Evolutionary conservation across 345 rosid species (phyloP).

Genomic region (Sonneratia alba): DNA sequence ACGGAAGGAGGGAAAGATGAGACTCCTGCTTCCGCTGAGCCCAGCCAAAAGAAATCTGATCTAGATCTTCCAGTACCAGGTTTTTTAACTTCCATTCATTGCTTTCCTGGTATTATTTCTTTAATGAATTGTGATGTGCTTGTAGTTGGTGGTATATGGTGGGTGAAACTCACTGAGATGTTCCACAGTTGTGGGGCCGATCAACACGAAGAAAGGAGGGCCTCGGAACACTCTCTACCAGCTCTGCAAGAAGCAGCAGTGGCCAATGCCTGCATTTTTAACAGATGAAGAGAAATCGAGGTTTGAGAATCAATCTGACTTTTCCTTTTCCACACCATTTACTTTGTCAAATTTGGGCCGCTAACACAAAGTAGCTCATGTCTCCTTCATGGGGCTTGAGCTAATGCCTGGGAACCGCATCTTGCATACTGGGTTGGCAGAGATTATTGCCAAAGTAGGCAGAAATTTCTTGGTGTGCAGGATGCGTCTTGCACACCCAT

Average conservation of each 20-base stretch:
- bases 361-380: too few species aligned
- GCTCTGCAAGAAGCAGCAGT: slow-evolving; percentile 64
- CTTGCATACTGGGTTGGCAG: not conserved
- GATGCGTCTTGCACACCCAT: too few species aligned
- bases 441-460: not conserved
- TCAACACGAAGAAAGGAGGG: slow-evolving; percentile 70
- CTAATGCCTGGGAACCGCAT: not conserved
- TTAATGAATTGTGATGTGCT: not conserved
- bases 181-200: slow-evolving; percentile 44
- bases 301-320: slow-evolving; percentile 18
- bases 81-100: slow-evolving; percentile 8
- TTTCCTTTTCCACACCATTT: not conserved
- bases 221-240: slow-evolving; percentile 56
- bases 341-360: not conserved
- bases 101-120: not conserved
- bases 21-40: too few species aligned
- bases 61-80: slow-evolving; percentile 23
- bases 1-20: slow-evolving; percentile 4
- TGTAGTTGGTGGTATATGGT: not conserved
- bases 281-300: slow-evolving; percentile 43
- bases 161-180: not conserved
- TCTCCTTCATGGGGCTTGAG: too few species aligned
- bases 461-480: too few species aligned
- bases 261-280: slow-evolving; percentile 61
- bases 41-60: slow-evolving; percentile 5